phyloP scores from a whole-genome alignment of 345 rosid genomes.

The Lepidium didymum region DNA sequence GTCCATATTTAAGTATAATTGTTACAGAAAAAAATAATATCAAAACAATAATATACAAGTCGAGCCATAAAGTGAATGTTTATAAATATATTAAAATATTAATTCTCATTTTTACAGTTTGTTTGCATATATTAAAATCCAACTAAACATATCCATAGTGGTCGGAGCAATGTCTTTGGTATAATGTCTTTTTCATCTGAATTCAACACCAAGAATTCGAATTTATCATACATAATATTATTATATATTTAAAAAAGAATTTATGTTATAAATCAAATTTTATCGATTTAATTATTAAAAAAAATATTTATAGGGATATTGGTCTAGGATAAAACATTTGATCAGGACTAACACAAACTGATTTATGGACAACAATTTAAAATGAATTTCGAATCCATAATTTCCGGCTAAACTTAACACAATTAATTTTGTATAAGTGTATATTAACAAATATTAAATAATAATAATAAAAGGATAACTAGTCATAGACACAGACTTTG shows the following conservation, averaged over 20 bases:
- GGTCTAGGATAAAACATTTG: too few relatives aligned
- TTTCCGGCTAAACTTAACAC: neutral
- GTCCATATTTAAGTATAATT: slow-evolving; percentile 8
- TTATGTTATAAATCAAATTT: too few relatives aligned
- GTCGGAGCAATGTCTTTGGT: too few relatives aligned
- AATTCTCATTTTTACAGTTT: neutral
- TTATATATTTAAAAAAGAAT: too few relatives aligned
- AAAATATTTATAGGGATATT: too few relatives aligned
- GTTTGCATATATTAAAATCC: neutral
- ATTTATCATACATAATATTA: too few relatives aligned
- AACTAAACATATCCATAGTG: neutral
- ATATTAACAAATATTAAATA: neutral
- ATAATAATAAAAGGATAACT: neutral
- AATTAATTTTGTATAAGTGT: neutral
- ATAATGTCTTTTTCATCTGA: too few relatives aligned
- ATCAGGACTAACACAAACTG: neutral
- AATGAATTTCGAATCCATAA: neutral
- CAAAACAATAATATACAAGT: slow-evolving; percentile 3
- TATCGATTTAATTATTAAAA: too few relatives aligned
- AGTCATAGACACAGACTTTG: slow-evolving; percentile 32
- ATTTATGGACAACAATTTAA: neutral
- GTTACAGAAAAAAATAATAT: neutral
- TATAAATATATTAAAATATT: neutral
- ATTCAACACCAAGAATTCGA: too few relatives aligned
- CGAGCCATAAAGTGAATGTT: neutral